These are phyloP conservation scores for Blastocystis sp. DNA, from an alignment of 352 stramenopile genomes.

Conservation along the genomic window DNA sequence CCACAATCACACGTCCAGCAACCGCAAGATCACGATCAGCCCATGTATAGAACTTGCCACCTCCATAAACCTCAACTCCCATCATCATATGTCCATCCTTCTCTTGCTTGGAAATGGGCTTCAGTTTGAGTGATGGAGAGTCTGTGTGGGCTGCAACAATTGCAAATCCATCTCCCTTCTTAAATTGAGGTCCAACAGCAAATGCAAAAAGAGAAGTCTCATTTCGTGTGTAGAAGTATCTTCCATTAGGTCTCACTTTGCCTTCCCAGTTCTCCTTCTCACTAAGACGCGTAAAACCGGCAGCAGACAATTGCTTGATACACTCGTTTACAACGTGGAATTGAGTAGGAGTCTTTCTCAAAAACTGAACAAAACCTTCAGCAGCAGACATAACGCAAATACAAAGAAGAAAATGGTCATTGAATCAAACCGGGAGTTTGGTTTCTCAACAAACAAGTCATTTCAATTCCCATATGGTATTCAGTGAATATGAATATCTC, in stretches of 20 bases:
- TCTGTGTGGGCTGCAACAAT: constrained; percentile 93
- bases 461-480: background rate
- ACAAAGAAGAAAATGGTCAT: background rate
- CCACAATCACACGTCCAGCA: constrained; percentile 82
- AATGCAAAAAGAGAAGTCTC: constrained; percentile 87
- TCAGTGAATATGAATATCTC: background rate
- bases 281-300: constrained; percentile 49
- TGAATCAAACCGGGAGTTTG: background rate
- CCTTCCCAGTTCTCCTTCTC: constrained; percentile 50
- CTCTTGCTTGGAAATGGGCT: constrained; percentile 81
- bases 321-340: constrained; percentile 58
- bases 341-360: constrained; percentile 54
- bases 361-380: constrained; percentile 55
- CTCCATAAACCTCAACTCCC: constrained; percentile 76
- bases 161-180: constrained; percentile 83
- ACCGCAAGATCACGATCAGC: constrained; percentile 90
- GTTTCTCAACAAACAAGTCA: background rate
- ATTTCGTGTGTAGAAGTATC: constrained; percentile 94
- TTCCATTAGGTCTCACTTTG: constrained; percentile 73
- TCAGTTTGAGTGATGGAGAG: constrained; percentile 85
- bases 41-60: constrained; percentile 95
- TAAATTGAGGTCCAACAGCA: constrained; percentile 81
- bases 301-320: constrained; percentile 1
- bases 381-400: constrained; percentile 23
- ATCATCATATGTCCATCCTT: constrained; percentile 76